Conservation (phyloP, 2,329 filamentous ascomycete species). For the Harringtonia aguacate region DNA sequence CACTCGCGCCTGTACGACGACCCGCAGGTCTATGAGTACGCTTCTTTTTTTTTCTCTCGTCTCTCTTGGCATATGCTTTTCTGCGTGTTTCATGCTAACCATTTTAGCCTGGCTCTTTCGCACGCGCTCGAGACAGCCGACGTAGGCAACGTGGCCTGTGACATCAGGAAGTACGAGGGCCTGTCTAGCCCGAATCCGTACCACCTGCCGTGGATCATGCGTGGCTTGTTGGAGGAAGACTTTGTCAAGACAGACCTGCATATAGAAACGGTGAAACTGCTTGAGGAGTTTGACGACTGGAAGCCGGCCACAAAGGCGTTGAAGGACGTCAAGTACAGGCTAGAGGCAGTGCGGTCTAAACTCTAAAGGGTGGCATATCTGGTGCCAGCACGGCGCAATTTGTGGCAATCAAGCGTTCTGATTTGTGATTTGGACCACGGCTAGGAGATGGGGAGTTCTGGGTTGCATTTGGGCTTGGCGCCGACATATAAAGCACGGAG, state of each 20-base stretch:
- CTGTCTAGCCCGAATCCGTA: slow-evolving; percentile 65
- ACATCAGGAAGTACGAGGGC: slow-evolving; percentile 39
- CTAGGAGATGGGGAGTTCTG: neutral
- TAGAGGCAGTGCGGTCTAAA: slow-evolving; percentile 86
- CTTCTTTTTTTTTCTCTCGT: neutral
- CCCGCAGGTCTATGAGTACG: slow-evolving; percentile 60
- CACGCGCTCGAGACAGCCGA: slow-evolving; percentile 64
- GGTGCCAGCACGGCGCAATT: too few species aligned
- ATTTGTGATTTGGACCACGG: neutral
- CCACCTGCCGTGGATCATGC: slow-evolving; percentile 89
- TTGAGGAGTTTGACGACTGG: slow-evolving; percentile 91
- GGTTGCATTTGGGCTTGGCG: neutral
- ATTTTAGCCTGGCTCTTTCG: slow-evolving; percentile 49
- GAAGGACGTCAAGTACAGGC: slow-evolving; percentile 89
- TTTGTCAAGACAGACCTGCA: slow-evolving; percentile 74
- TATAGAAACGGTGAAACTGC: slow-evolving; percentile 64
- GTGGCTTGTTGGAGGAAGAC: slow-evolving; percentile 84
- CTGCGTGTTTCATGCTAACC: neutral
- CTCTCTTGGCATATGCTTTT: neutral
- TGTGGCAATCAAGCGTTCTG: too few species aligned
- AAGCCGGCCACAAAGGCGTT: slow-evolving; percentile 80
- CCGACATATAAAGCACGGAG: neutral
- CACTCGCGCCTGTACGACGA: slow-evolving; percentile 93
- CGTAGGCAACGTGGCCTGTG: slow-evolving; percentile 33
- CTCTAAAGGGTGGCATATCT: slow-evolving; percentile 30